These are phyloP conservation scores for Teunomyces pallodes DNA, from an alignment of 805 yeast genomes.

Conservation along the genomic window DNA sequence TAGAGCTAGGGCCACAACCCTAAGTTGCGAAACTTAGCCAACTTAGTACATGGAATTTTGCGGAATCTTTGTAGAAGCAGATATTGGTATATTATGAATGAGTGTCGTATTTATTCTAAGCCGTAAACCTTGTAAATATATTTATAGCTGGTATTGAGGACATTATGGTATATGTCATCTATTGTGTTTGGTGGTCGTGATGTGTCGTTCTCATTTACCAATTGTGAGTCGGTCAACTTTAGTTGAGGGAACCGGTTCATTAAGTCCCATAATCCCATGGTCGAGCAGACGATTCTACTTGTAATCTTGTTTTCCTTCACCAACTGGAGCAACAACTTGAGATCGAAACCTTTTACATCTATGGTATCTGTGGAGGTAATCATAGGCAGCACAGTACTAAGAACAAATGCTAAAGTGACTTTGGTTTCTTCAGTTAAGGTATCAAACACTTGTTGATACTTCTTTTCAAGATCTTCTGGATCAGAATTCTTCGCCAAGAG, in stretches of 20 bases:
- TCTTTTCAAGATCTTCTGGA: not conserved
- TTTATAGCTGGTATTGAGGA: conserved; percentile 24
- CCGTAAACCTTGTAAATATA: conserved; percentile 33
- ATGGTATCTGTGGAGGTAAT: conserved; percentile 8
- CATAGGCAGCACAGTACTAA: conserved; percentile 12
- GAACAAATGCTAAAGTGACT: conserved; percentile 11
- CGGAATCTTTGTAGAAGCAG: too few relatives aligned
- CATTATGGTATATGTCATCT: conserved; percentile 12
- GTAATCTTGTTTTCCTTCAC: conserved; percentile 21
- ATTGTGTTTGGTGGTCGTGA: conserved; percentile 2
- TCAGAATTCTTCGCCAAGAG: not conserved
- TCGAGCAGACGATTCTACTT: conserved; percentile 31
- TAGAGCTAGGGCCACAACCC: conserved; percentile 3
- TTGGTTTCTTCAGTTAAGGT: conserved; percentile 8
- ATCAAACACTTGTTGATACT: conserved; percentile 4
- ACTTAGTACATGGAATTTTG: not conserved
- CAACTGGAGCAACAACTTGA: conserved; percentile 13
- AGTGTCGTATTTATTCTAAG: conserved; percentile 20
- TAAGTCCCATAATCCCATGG: conserved; percentile 37
- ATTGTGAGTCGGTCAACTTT: not conserved
- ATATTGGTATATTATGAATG: too few relatives aligned
- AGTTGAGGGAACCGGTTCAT: conserved; percentile 10
- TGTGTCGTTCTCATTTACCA: not conserved
- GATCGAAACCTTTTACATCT: conserved; percentile 6
- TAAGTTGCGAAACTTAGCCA: not conserved